Base-by-base conservation (phyloP, 2,329 filamentous ascomycete species). In the Akanthomyces muscarius region DNA sequence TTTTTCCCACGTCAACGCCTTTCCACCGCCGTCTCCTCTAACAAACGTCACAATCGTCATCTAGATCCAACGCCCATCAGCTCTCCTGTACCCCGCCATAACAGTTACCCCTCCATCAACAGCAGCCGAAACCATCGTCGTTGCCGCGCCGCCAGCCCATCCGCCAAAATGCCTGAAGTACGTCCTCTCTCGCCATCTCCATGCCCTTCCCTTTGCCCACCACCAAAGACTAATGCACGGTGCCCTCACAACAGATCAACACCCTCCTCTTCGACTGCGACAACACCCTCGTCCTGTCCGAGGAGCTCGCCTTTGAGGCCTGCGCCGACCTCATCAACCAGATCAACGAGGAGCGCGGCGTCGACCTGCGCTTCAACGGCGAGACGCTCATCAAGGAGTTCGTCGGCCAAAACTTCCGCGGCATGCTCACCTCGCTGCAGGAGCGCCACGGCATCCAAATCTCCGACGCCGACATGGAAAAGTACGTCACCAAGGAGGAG, bases 231-330 rank as follows among this genome's bases (percentile, higher is more conserved):
- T 48, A 48, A 48, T 25, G 14, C 45, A 16, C 14, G 3, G 1
- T 41, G 45, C 16, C 47, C 11, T 6, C 33, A 4, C 5, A 10
- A 16, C 23, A 77, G 74, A 89, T 91, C 77, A 90, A 82, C 63
- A 84, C 88, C 67, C 80, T 92, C 72, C 83, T 92, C 70, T 89
- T 92, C 76, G 89, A 92, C 76, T 88, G 85, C 77, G 85, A 97
- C 85, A 97, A 97, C 84, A 97, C 92, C 67, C 91, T 97, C 75
- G 92, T 95, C 74, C 86, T 95, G 71, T 96, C 91, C 61, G 93
- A 97, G 81, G 88, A 90, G 72, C 84, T 96, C 70, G 92, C 92
- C 74, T 96, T 97, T 76, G 91, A 94, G 79, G 92, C 91, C 69
- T 96, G 91, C 77, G 91, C 92, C 71, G 89, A 91, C 65, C 87